Percentiles rank a stretch among this genome's conserved stretches.
phyloP scores from a whole-genome alignment of 768 basidiomycete genomes.

The Tulasnella sp. region DNA sequence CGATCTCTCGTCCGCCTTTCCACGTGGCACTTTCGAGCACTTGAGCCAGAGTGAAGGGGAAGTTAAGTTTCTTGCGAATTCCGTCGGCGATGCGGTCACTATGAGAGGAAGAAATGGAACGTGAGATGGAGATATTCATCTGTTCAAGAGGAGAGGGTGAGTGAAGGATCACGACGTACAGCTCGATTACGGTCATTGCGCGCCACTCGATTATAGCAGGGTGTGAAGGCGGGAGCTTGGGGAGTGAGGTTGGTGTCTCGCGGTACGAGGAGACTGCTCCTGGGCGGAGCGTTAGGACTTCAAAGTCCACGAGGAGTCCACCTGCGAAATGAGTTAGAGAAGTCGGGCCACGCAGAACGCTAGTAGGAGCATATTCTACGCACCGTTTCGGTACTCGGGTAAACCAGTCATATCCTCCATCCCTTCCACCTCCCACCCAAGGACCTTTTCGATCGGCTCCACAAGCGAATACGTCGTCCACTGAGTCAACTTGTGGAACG shows the following conservation, averaged over 20 bases:
- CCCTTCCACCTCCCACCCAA: conserved; percentile 77
- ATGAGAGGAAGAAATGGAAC: conserved; percentile 7
- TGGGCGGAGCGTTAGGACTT: conserved; percentile 62
- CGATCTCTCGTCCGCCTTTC: conserved; percentile 94
- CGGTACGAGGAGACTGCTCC: conserved; percentile 39
- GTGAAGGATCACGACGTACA: conserved; percentile 67
- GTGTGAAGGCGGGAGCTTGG: conserved; percentile 64
- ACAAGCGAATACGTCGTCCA: conserved; percentile 91
- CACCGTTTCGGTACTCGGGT: conserved; percentile 92
- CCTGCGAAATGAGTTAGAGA: conserved; percentile 38
- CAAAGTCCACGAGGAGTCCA: conserved; percentile 79
- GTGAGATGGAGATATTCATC: not conserved
- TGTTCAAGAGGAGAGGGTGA: not conserved
- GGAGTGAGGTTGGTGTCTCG: conserved; percentile 46
- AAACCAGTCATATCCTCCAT: conserved; percentile 82
- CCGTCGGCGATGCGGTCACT: conserved; percentile 74
- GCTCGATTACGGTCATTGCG: conserved; percentile 86
- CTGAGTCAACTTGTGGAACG: conserved; percentile 93
- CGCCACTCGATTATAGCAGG: conserved; percentile 95
- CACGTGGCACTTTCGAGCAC: conserved; percentile 92
- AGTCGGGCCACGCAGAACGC: not conserved
- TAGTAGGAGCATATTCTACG: conserved; percentile 8
- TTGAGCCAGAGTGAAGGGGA: conserved; percentile 66
- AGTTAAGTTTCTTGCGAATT: conserved; percentile 52
- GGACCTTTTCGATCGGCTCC: conserved; percentile 67